Evolutionary conservation across 2,329 filamentous ascomycete species (phyloP).

Genomic region (Incumbomyces delicatus): DNA sequence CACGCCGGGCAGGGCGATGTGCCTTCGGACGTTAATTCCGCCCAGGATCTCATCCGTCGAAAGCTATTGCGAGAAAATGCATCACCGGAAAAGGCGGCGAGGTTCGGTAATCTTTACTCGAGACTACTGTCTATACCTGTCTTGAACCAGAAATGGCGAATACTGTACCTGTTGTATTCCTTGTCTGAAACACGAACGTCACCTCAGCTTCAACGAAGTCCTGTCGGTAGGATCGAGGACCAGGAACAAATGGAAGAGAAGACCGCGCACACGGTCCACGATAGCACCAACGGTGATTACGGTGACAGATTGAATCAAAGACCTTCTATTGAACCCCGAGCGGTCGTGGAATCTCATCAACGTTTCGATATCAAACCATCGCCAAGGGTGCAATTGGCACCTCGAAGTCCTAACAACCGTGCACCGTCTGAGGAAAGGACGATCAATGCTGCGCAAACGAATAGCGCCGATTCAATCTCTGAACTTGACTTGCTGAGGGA

Average conservation of each 20-base stretch:
- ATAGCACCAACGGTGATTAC: conserved; percentile 2
- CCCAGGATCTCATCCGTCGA: conserved; percentile 82
- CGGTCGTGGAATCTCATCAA: background rate
- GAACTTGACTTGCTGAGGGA: conserved; percentile 65
- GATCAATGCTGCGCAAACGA: background rate
- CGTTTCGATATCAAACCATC: background rate
- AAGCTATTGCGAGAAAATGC: conserved; percentile 71
- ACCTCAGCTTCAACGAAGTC: conserved; percentile 33
- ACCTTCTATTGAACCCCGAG: background rate
- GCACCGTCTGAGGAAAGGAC: background rate
- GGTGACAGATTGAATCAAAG: background rate
- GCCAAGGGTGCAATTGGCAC: background rate
- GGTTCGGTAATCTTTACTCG: conserved; percentile 85
- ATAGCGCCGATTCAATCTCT: conserved; percentile 41
- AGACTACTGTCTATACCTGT: conserved; percentile 83
- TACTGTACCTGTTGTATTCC: conserved; percentile 80
- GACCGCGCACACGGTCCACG: background rate
- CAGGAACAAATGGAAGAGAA: background rate
- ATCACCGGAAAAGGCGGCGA: conserved; percentile 62
- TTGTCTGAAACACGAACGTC: conserved; percentile 57
- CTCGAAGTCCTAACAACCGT: too few relatives aligned
- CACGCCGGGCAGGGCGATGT: conserved; percentile 23
- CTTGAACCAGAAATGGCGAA: conserved; percentile 91
- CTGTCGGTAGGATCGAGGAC: conserved; percentile 23
- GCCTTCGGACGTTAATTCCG: conserved; percentile 62